Evolutionary conservation across 108 stramenopile species (phyloP).

Genomic region (Fragilaria crotonensis): DNA sequence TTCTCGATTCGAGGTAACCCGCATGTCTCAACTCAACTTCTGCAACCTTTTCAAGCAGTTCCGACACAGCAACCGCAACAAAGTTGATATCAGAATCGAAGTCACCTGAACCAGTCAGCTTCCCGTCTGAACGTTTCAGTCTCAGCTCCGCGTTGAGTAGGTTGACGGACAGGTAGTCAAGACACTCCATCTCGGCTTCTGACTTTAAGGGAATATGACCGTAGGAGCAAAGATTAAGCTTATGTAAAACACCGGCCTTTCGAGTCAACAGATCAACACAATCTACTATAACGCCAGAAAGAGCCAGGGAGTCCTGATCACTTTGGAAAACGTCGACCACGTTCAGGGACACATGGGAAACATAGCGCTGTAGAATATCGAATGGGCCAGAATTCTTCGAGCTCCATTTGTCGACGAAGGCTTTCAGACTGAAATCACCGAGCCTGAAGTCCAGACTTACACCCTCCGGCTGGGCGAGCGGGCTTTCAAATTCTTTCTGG

Average conservation of each 20-base stretch:
- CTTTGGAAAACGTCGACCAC: constrained; percentile 43
- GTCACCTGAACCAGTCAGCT: constrained; percentile 19
- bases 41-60: constrained; percentile 35
- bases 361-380: constrained; percentile 42
- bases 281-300: constrained; percentile 42
- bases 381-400: constrained; percentile 49
- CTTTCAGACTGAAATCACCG: constrained; percentile 25
- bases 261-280: constrained; percentile 24
- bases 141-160: constrained; percentile 60
- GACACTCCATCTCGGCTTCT: not conserved
- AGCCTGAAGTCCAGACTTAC: constrained; percentile 2
- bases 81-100: constrained; percentile 45
- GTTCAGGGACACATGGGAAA: constrained; percentile 53
- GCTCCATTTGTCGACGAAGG: constrained; percentile 43
- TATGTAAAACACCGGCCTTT: not conserved
- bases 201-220: not conserved
- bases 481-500: not conserved
- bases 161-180: constrained; percentile 44
- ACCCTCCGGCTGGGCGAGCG: not conserved
- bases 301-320: constrained; percentile 34
- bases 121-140: constrained; percentile 49
- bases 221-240: constrained; percentile 7
- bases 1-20: not conserved
- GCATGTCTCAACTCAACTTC: constrained; percentile 4
- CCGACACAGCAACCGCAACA: constrained; percentile 43